phyloP scores from a whole-genome alignment of 73 alveolate species.

The Paraurostyla sp. region DNA sequence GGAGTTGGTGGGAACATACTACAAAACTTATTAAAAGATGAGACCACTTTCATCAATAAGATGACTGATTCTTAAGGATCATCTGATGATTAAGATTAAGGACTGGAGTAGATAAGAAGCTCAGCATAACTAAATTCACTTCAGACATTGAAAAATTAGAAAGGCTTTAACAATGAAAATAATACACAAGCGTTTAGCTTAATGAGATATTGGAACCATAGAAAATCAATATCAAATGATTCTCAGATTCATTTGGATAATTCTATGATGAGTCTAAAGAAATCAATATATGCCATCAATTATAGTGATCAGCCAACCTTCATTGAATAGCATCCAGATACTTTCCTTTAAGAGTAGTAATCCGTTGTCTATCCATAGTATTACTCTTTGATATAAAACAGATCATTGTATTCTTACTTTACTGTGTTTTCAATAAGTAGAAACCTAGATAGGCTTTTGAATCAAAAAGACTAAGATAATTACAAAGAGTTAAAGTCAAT shows the following conservation, averaged over 20 bases:
- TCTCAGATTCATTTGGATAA: neutral
- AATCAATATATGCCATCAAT: slow-evolving; percentile 12
- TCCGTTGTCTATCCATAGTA: neutral
- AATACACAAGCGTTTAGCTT: neutral
- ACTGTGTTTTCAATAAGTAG: neutral
- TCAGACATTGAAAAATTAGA: neutral
- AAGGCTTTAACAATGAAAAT: neutral
- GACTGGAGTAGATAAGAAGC: neutral
- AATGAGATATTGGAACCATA: slow-evolving; percentile 29
- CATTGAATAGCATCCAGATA: slow-evolving; percentile 2
- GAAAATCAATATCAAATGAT: neutral
- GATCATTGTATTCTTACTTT: neutral
- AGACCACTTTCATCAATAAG: neutral
- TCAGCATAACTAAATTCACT: neutral
- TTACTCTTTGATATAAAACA: neutral
- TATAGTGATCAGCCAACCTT: neutral
- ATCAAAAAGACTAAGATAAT: neutral
- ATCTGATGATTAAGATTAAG: slow-evolving; percentile 28
- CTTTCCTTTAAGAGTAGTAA: neutral
- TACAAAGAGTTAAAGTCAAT: too few relatives aligned
- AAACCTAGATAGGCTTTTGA: neutral
- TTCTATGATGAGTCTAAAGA: neutral
- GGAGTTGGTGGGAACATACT: neutral
- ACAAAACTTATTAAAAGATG: neutral
- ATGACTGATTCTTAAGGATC: neutral